These are phyloP conservation scores for Paecilomyces dactylethromorphus DNA, from an alignment of 2,329 filamentous ascomycete genomes.

Conservation along the genomic window DNA sequence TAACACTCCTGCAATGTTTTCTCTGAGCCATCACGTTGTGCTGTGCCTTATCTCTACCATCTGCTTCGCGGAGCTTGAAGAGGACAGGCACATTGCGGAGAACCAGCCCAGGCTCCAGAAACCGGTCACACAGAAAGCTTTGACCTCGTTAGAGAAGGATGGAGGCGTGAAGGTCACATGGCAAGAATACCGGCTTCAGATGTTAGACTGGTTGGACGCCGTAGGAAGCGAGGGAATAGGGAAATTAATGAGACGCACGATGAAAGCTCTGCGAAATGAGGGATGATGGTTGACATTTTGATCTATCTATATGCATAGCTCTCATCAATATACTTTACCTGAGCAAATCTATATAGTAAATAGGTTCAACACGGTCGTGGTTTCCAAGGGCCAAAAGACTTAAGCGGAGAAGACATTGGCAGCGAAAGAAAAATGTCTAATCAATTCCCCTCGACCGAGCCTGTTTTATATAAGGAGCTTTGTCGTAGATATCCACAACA, in stretches of 20 bases:
- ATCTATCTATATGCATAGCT: background rate
- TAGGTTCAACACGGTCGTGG: no score
- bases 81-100: slow-evolving; percentile 28
- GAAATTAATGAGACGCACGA: slow-evolving; percentile 71
- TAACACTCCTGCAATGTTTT: slow-evolving; percentile 37
- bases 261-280: slow-evolving; percentile 62
- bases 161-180: slow-evolving; percentile 63
- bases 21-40: slow-evolving; percentile 41
- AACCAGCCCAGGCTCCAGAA: slow-evolving; percentile 21
- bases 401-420: no score
- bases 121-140: slow-evolving; percentile 62
- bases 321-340: background rate
- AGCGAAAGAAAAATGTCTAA: no score
- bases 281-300: slow-evolving; percentile 6
- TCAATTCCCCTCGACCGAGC: no score
- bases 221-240: slow-evolving; percentile 61
- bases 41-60: slow-evolving; percentile 41
- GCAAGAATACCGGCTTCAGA: slow-evolving; percentile 68
- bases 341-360: no score
- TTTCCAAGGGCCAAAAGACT: no score
- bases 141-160: slow-evolving; percentile 55
- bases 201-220: slow-evolving; percentile 60
- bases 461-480: no score
- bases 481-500: no score
- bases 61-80: slow-evolving; percentile 44